phyloP scores from a whole-genome alignment of 768 basidiomycete species.

The Tephrocybe sp. region DNA sequence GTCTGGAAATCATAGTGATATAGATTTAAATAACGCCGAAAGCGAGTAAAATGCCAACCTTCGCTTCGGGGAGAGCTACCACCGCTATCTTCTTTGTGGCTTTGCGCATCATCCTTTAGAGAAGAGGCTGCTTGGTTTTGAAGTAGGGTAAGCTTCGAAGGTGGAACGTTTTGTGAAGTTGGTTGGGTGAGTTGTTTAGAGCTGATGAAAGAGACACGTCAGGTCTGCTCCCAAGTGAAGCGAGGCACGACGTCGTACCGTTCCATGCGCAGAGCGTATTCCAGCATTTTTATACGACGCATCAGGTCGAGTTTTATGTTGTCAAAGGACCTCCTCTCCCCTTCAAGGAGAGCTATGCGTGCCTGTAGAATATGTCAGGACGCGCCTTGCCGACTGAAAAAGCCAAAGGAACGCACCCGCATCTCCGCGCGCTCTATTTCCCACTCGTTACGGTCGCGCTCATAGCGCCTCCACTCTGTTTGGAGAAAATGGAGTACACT shows the following conservation, averaged over 20 bases:
- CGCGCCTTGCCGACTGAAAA: conserved; percentile 22
- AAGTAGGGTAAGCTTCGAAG: conserved; percentile 63
- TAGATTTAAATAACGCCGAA: conserved; percentile 11
- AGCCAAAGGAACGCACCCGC: conserved; percentile 65
- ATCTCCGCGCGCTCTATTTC: conserved; percentile 99
- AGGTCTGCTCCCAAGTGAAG: conserved; percentile 22
- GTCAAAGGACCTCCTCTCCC: conserved; percentile 95
- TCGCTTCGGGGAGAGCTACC: conserved; percentile 86
- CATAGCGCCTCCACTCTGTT: conserved; percentile 96
- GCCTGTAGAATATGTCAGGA: conserved; percentile 56
- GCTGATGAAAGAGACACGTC: conserved; percentile 45
- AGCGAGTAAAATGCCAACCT: conserved; percentile 39
- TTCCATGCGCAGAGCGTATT: conserved; percentile 95
- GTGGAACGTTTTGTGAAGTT: conserved; percentile 54
- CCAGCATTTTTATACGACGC: conserved; percentile 98
- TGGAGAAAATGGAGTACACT: conserved; percentile 96
- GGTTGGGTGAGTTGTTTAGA: conserved; percentile 78
- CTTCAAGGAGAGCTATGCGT: conserved; percentile 94
- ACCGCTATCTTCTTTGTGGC: conserved; percentile 78
- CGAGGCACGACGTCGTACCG: conserved; percentile 55
- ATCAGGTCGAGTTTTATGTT: conserved; percentile 95
- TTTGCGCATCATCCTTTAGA: conserved; percentile 71
- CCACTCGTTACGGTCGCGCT: conserved; percentile 99
- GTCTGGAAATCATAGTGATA: conserved; percentile 41
- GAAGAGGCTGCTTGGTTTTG: conserved; percentile 53